Evolutionary conservation across 805 yeast species (phyloP), one percentile per base, ranked within the genome.

Genomic region (Saccharomyces jurei): DNA sequence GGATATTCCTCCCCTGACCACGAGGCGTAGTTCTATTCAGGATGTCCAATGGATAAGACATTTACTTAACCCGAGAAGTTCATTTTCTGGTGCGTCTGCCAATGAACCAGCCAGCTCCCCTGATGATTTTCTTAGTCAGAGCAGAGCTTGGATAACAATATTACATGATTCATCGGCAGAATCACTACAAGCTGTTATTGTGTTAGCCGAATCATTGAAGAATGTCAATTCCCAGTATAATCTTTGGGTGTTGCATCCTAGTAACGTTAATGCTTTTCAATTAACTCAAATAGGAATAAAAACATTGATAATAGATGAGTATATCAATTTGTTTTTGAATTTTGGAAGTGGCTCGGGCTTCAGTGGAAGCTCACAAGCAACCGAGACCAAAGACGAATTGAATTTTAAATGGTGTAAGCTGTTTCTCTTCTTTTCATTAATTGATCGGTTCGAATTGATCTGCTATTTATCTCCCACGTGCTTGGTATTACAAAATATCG

Each of bases 31-130:
- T 17, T 67, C 71, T 11, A 56, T 69, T 6, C 70, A 68, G 51
- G 72, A 67, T 27, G 68, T 66, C 25, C 68, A 64, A 53, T 63
- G 68, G 58, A 62, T 68, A 9, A 61, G 71, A 52, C 71, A 67
- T 48, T 55, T 63, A 41, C 50, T 68, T 52, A 69, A 69, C 51
- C 73, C 73, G n/a, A 60, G 73, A 52, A 66, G 71, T 55, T 69
- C 73, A 1, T 68, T 69, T 48, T 67, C 73, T 6, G 69, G 69
- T 6, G 56, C 55, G 3, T 60, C 68, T 2, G 29, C 59, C 4
- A 59, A 62, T 51, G 68, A 64, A 50, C 64, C 65, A 3, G 3
- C 48, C 21, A 32, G 36, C 13, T 21, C 14, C 4, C 36, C 29
- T 3, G n/a, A 21, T 4, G 13, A 17, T 32, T 30, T 29, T 17